These are phyloP conservation scores for Cyamopsis tetragonoloba DNA, from an alignment of 306 rosid species.

Conservation along the genomic window DNA sequence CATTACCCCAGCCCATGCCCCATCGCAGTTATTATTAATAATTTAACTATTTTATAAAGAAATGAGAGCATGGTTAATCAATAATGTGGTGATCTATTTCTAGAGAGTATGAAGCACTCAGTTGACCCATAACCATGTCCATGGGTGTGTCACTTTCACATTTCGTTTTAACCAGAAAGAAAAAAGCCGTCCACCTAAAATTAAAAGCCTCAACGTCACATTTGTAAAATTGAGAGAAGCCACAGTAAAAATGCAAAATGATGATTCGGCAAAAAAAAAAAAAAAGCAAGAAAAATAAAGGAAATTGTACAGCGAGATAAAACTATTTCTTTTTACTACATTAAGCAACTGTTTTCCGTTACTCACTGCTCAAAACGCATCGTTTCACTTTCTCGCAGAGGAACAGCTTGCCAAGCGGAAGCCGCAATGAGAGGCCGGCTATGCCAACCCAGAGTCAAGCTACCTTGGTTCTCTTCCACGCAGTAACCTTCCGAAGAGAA, in stretches of 20 bases:
- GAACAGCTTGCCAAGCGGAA: slow-evolving; percentile 74
- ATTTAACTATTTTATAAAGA: too few species aligned
- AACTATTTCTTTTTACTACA: neutral
- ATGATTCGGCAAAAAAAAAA: neutral
- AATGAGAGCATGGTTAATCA: too few species aligned
- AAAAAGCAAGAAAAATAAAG: slow-evolving; percentile 25
- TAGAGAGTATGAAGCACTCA: neutral
- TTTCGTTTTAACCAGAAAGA: neutral
- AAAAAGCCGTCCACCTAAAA: neutral
- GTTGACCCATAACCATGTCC: neutral
- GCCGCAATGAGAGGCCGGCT: slow-evolving; percentile 82
- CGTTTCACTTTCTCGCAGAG: neutral
- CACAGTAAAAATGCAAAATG: neutral
- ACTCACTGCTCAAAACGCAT: slow-evolving; percentile 16
- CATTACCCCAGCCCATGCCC: too few species aligned
- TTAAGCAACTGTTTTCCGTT: neutral
- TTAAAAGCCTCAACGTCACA: neutral
- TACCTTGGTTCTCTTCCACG: slow-evolving; percentile 78
- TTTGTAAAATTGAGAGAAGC: neutral
- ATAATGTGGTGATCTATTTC: neutral
- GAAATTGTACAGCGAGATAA: neutral
- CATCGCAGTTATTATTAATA: too few species aligned
- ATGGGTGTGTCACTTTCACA: neutral
- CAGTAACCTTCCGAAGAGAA: slow-evolving; percentile 81
- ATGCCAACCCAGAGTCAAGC: slow-evolving; percentile 89